Base-by-base conservation (phyloP, 768 basidiomycete species). In the Pisolithus albus region DNA sequence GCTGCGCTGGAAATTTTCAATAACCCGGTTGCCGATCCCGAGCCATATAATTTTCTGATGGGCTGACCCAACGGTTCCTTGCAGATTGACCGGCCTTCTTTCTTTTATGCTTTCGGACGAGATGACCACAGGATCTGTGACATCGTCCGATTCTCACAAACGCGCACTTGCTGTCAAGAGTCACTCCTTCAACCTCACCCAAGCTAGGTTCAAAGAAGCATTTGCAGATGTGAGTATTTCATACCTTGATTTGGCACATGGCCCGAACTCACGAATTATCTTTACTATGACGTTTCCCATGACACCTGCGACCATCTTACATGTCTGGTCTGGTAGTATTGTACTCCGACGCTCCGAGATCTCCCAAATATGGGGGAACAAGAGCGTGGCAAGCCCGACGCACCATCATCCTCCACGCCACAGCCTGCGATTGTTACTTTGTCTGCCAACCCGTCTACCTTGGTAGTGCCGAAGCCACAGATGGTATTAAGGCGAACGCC, bases 81-180 rank as follows among this genome's bases (percentile, higher is more conserved):
- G n/a, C 59, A 95, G 92, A 69, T 77, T 95, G 59, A 97, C 93
- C 6, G 96, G 96, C 18, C 76, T 98, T 18, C 72, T 95, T 45
- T 92, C 88, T 4, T 96, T 96, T 72, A 95, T 95, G 93, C 75
- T 94, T 46, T 84, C 88, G 1, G 91, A 96, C 59, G 93, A 96
- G 69, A 92, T 97, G 80, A 98, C 96, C 0, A 96, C 95, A 0
- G 95, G 95, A 9, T 91, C 89, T 1, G 82, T 94, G 28, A 88
- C 81, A 7, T 85, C 89, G 1, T 79, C 83, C 13, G 86, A 88
- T 39, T 72, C 76, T 5, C 87, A 97, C 61, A 95, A 92, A 70
- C 80, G 79, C 36, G 65, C 72, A 0, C 84, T 92, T 54, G 93
- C 95, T 0, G 70, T 73, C 5, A 77, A 82, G 47, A 92, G 88